phyloP scores from a whole-genome alignment of 306 rosid species.

The Leucaena leucocephala region DNA sequence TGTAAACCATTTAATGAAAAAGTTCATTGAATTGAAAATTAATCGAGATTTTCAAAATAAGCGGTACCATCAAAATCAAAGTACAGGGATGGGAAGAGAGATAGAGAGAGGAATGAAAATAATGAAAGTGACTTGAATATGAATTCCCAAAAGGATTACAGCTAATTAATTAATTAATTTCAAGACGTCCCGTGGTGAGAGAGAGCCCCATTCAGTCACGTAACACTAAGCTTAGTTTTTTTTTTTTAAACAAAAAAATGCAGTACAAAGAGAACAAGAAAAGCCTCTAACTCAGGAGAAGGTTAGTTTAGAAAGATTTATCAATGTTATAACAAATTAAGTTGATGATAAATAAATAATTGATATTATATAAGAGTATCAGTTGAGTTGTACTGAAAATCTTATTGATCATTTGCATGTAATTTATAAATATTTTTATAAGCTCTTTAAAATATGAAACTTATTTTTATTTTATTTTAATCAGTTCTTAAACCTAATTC shows the following conservation, averaged over 20 bases:
- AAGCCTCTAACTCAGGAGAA: neutral
- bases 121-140: neutral
- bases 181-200: slow-evolving; percentile 57
- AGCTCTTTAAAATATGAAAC: neutral
- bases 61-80: slow-evolving; percentile 33
- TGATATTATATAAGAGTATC: neutral
- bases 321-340: neutral
- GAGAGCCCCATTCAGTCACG: slow-evolving; percentile 41
- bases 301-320: neutral
- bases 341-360: neutral
- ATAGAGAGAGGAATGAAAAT: neutral
- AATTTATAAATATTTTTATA: neutral
- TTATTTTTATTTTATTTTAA: neutral
- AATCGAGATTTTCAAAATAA: slow-evolving; percentile 6
- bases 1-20: neutral
- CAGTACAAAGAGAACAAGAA: neutral
- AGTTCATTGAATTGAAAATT: neutral
- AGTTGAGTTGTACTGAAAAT: neutral
- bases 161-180: neutral
- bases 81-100: slow-evolving; percentile 24
- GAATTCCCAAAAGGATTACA: neutral
- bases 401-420: neutral
- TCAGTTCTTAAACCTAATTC: neutral
- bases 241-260: neutral
- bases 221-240: slow-evolving; percentile 26